Evolutionary conservation across 129 eudicot genomes (phyloP).

Genomic region (Scalesia atractyloides): DNA sequence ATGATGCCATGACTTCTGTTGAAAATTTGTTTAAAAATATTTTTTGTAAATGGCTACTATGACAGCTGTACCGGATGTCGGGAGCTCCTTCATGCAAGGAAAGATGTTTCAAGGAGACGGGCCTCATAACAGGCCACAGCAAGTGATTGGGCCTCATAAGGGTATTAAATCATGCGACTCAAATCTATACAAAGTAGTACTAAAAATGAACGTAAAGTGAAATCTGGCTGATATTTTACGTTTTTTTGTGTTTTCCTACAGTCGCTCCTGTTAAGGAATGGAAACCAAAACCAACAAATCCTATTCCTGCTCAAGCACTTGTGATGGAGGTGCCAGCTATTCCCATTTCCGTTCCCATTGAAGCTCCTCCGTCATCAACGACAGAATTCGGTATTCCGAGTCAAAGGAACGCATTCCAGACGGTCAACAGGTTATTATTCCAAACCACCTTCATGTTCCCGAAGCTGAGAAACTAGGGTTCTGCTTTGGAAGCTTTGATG

Average conservation of each 20-base stretch:
- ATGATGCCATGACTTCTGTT: neutral
- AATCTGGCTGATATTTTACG: neutral
- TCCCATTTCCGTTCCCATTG: conserved; percentile 31
- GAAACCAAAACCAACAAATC: conserved; percentile 70
- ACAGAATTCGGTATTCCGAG: conserved; percentile 33
- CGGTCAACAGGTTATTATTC: conserved; percentile 74
- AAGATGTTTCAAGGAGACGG: conserved; percentile 48
- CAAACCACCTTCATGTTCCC: conserved; percentile 86
- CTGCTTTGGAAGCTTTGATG: conserved; percentile 92
- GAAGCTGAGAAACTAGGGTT: conserved; percentile 77
- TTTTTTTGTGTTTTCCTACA: conserved; percentile 23
- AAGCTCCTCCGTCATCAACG: conserved; percentile 32
- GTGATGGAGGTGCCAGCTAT: conserved; percentile 41
- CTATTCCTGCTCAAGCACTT: conserved; percentile 47
- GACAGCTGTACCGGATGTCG: conserved; percentile 44
- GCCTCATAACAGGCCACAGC: conserved; percentile 40
- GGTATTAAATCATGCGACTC: conserved; percentile 18
- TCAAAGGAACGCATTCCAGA: conserved; percentile 53
- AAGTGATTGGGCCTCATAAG: conserved; percentile 38
- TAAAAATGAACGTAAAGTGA: conserved; percentile 1
- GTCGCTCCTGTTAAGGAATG: conserved; percentile 74
- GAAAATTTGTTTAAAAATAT: conserved; percentile 6
- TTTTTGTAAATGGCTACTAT: conserved; percentile 11
- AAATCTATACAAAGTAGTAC: neutral
- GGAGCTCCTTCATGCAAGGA: conserved; percentile 41